These are phyloP conservation scores for Solanum hybrid DNA, from an alignment of 305 asterid species.

Conservation along the genomic window DNA sequence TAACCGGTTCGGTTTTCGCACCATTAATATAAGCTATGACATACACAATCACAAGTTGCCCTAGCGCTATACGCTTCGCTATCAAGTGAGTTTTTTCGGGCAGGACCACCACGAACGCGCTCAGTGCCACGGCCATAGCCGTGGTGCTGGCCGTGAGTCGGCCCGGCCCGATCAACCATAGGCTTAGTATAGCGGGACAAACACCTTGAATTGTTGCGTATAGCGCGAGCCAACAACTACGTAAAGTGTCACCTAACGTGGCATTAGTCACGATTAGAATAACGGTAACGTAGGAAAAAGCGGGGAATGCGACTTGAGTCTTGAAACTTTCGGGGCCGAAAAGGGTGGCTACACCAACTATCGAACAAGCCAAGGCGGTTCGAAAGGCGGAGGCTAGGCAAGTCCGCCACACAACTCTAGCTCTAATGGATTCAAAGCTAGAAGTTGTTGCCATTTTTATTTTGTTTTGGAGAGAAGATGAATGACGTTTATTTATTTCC, in stretches of 20 bases:
- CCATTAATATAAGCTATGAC: slow-evolving; percentile 54
- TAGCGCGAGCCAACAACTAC: slow-evolving; percentile 55
- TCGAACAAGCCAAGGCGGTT: slow-evolving; percentile 63
- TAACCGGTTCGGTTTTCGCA: slow-evolving; percentile 35
- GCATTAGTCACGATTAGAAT: slow-evolving; percentile 57
- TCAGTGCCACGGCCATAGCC: slow-evolving; percentile 37
- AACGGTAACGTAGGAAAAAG: slow-evolving; percentile 69
- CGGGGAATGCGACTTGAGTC: slow-evolving; percentile 52
- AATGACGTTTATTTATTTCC: not conserved
- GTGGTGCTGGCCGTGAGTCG: slow-evolving; percentile 39
- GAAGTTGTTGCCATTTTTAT: slow-evolving; percentile 15
- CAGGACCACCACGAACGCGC: slow-evolving; percentile 47
- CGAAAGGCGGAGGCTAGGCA: slow-evolving; percentile 64
- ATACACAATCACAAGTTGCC: slow-evolving; percentile 63
- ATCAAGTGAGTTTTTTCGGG: slow-evolving; percentile 55
- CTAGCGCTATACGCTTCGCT: slow-evolving; percentile 64
- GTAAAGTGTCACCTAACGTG: slow-evolving; percentile 56
- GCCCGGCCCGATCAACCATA: slow-evolving; percentile 54
- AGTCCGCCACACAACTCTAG: slow-evolving; percentile 48
- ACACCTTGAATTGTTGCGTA: slow-evolving; percentile 42
- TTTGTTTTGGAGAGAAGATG: not conserved
- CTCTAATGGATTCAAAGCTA: slow-evolving; percentile 20
- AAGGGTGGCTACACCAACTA: slow-evolving; percentile 55
- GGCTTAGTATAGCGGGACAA: slow-evolving; percentile 45
- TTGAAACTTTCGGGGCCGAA: slow-evolving; percentile 41